phyloP scores from a whole-genome alignment of 495 filamentous ascomycete genomes.

The Immersiella caudata region DNA sequence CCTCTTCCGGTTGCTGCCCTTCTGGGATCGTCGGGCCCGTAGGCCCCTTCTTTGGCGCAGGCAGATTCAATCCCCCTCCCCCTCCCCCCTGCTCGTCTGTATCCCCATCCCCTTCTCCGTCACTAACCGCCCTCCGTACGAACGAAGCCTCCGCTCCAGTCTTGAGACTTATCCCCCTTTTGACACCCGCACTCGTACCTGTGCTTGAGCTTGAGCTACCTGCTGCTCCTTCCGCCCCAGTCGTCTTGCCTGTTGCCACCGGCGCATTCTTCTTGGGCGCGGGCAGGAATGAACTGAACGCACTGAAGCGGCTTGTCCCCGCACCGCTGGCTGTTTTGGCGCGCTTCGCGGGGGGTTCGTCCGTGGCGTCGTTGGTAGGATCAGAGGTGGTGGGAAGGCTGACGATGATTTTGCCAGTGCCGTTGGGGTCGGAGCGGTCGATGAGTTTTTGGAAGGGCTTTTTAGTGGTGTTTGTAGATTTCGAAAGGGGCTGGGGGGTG shows the following conservation, averaged over 20 bases:
- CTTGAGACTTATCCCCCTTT: conserved; percentile 67
- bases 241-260: background rate
- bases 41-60: conserved; percentile 30
- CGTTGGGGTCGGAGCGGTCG: conserved; percentile 69
- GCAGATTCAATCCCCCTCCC: conserved; percentile 30
- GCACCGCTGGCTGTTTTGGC: conserved; percentile 55
- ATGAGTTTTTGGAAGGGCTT: conserved; percentile 71
- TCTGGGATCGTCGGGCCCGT: conserved; percentile 46
- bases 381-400: conserved; percentile 55
- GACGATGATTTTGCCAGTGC: conserved; percentile 71
- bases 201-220: conserved; percentile 22
- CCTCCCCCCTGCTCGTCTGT: conserved; percentile 21
- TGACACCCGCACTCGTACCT: conserved; percentile 15
- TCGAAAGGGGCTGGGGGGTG: conserved; percentile 35
- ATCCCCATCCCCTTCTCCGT: conserved; percentile 31
- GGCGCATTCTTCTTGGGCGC: conserved; percentile 66
- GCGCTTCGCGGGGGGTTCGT: conserved; percentile 74
- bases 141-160: conserved; percentile 81
- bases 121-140: conserved; percentile 49
- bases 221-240: conserved; percentile 38
- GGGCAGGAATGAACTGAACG: conserved; percentile 85
- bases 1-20: conserved; percentile 53
- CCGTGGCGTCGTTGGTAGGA: conserved; percentile 42
- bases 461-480: conserved; percentile 46
- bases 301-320: conserved; percentile 59